These are phyloP conservation scores for Prinsepia uniflora DNA, from an alignment of 306 rosid genomes.

Conservation along the genomic window DNA sequence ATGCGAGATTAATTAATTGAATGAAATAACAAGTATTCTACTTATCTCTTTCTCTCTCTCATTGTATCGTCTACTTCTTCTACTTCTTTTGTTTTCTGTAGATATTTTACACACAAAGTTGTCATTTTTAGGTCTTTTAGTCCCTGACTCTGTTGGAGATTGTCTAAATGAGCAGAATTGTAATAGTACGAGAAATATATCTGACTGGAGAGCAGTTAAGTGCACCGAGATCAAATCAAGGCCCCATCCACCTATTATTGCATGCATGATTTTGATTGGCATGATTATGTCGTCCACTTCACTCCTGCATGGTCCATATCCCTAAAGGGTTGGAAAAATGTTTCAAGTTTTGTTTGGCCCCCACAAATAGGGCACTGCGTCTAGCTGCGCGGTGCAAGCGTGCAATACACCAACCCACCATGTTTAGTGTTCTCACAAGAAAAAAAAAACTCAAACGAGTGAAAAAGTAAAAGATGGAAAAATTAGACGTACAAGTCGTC, in stretches of 20 bases:
- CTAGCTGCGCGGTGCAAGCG: background rate
- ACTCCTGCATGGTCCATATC: background rate
- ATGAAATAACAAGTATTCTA: too few relatives aligned
- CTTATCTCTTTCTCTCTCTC: too few relatives aligned
- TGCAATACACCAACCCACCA: too few relatives aligned
- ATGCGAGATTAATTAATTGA: too few relatives aligned
- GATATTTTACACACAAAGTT: too few relatives aligned
- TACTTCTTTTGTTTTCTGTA: too few relatives aligned
- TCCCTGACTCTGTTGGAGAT: too few relatives aligned
- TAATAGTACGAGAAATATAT: background rate
- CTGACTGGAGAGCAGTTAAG: slow-evolving; percentile 30
- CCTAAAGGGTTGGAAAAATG: slow-evolving; percentile 31
- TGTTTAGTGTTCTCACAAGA: too few relatives aligned
- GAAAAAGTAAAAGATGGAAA: too few relatives aligned
- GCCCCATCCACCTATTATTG: slow-evolving; percentile 6
- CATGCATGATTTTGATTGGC: slow-evolving; percentile 17
- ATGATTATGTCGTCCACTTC: slow-evolving; percentile 1
- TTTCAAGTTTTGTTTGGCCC: background rate
- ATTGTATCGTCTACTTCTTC: too few relatives aligned
- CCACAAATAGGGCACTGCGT: background rate
- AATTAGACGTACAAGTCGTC: too few relatives aligned
- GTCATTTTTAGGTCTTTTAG: too few relatives aligned
- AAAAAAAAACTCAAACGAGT: background rate
- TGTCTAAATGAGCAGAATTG: background rate
- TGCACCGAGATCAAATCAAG: slow-evolving; percentile 38